Conservation (phyloP, 306 rosid species). For the Argentina anserina region DNA sequence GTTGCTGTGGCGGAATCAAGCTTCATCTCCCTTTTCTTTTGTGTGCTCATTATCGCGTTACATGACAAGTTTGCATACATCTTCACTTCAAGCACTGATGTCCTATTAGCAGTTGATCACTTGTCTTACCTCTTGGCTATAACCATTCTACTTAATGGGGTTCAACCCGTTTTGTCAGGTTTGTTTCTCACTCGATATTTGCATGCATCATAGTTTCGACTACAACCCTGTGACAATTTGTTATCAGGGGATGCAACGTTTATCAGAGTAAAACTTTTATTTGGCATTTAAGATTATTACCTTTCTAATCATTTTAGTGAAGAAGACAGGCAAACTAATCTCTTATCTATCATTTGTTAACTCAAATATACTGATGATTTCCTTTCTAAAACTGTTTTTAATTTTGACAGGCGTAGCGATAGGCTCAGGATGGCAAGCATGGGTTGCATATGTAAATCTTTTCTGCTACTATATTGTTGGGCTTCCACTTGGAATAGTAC, state of each 20-base stretch:
- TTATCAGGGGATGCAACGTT: no score
- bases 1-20: slow-evolving; percentile 52
- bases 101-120: slow-evolving; percentile 40
- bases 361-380: not conserved
- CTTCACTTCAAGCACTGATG: slow-evolving; percentile 49
- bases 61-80: slow-evolving; percentile 42
- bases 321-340: not conserved
- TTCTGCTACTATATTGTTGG: slow-evolving; percentile 27
- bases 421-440: slow-evolving; percentile 29
- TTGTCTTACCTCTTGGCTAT: slow-evolving; percentile 44
- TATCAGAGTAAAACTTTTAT: no score
- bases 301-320: no score
- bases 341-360: not conserved
- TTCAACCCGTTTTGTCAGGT: slow-evolving; percentile 73
- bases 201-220: no score
- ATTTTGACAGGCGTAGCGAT: slow-evolving; percentile 13
- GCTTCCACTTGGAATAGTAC: slow-evolving; percentile 18
- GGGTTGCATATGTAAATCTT: slow-evolving; percentile 28
- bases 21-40: slow-evolving; percentile 39
- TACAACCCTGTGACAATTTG: no score
- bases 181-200: not conserved
- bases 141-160: slow-evolving; percentile 61
- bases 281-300: no score
- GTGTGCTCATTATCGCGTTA: slow-evolving; percentile 40
- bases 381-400: no score